Conservation (phyloP, 1,284 basidiomycete genomes). For the Irpex sp. region DNA sequence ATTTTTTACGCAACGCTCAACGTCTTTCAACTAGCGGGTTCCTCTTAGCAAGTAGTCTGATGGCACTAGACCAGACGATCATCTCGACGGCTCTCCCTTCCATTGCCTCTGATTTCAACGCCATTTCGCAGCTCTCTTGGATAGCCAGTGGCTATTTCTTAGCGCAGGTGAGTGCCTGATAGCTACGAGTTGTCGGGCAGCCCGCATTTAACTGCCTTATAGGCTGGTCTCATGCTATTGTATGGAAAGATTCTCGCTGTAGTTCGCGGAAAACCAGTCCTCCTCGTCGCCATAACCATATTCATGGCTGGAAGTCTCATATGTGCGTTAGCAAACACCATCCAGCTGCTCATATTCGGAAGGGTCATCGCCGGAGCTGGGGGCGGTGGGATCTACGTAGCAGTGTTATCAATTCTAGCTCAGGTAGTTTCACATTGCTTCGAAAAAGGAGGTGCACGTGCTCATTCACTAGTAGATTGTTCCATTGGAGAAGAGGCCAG, state of each 20-base stretch:
- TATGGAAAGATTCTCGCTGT: slow-evolving; percentile 3
- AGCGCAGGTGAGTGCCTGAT: not conserved
- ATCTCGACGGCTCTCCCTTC: not conserved
- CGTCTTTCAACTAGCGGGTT: not conserved
- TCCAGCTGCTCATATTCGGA: slow-evolving; percentile 2
- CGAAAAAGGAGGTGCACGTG: not conserved
- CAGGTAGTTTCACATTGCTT: not conserved
- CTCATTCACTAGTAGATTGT: not conserved
- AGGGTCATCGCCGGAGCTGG: slow-evolving; percentile 3
- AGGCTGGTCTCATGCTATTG: slow-evolving; percentile 4
- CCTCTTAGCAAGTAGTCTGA: not conserved
- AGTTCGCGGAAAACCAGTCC: not conserved
- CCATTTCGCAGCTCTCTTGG: not conserved
- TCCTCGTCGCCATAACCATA: not conserved
- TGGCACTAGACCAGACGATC: not conserved
- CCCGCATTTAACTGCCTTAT: not conserved
- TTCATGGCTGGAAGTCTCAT: slow-evolving; percentile 3
- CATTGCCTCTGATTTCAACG: not conserved
- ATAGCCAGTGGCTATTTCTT: not conserved
- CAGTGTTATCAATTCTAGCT: slow-evolving; percentile 1
- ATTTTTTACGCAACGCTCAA: not conserved
- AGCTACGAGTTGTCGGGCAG: not conserved
- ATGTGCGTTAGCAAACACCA: slow-evolving; percentile 1
- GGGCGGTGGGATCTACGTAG: not conserved
- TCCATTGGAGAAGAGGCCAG: not conserved